Base-by-base conservation (phyloP, 495 filamentous ascomycete species). In the Clohesyomyces aquaticus region DNA sequence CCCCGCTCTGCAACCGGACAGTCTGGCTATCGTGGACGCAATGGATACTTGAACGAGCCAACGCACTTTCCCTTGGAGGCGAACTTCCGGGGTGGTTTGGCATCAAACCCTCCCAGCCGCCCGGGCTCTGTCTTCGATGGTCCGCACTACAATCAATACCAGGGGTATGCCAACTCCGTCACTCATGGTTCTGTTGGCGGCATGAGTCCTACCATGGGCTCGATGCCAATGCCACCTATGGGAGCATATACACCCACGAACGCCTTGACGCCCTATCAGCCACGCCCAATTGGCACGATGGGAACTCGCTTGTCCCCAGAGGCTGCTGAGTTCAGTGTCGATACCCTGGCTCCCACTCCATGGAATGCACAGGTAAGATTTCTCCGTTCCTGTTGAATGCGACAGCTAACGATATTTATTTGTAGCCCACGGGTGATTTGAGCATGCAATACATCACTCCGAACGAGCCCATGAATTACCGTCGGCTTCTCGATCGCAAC, bases 391-490 rank as follows among this genome's bases (percentile, higher is more conserved):
- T n/a, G n/a, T n/a, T n/a, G n/a, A n/a, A n/a, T n/a, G 26, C 18
- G 22, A 47, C 46, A 32, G 35, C 51, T 69, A 46, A 58, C 27
- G 46, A 47, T 4, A 28, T 9, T 18, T 42, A 66, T 53, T 8
- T 49, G 25, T 46, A 72, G 63, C 55, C 58, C 3, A 18, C 38
- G 19, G 35, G 26, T 50, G 62, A 69, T 23, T 58, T 62, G 14
- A 49, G 63, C 32, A 28, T 50, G 22, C 59, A 90, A 0, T 97
- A 94, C 70, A 74, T 98, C 22, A 87, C 91, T 9, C 87, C 93
- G 0, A 87, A 87, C 21, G 95, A 98, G 74, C 95, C 94, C n/a
- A 81, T 97, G 46, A 98, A 98, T 73, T 98, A 98, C 64, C 90
- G 95, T 52, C 91, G 91, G 50, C 83, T 98, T 9, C 87, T 98